Evolutionary conservation across 2,329 filamentous ascomycete genomes (phyloP).

Genomic region (Clarireedia hainanense): DNA sequence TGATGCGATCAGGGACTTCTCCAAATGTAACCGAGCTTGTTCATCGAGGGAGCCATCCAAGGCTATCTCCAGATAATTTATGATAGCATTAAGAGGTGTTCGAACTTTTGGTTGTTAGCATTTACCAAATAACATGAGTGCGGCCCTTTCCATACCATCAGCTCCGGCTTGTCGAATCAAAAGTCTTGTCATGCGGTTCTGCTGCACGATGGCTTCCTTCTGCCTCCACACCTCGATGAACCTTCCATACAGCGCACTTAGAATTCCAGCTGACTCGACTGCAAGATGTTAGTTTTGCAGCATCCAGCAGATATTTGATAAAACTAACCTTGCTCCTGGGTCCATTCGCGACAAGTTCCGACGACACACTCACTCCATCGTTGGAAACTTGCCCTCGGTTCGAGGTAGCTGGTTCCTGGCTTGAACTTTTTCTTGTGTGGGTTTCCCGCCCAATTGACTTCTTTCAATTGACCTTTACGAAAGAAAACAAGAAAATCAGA

Average conservation of each 20-base stretch:
- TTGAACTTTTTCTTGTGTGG: constrained; percentile 73
- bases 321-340: constrained; percentile 57
- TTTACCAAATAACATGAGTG: background rate
- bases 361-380: constrained; percentile 69
- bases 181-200: constrained; percentile 67
- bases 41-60: constrained; percentile 70
- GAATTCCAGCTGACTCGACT: constrained; percentile 77
- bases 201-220: constrained; percentile 73
- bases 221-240: constrained; percentile 93
- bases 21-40: constrained; percentile 77
- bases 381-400: constrained; percentile 73
- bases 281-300: background rate
- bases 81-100: constrained; percentile 89
- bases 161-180: constrained; percentile 32
- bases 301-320: too few relatives aligned
- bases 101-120: constrained; percentile 54
- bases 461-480: constrained; percentile 63
- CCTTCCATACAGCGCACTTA: constrained; percentile 77
- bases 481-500: constrained; percentile 88
- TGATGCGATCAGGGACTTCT: constrained; percentile 80
- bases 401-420: constrained; percentile 66
- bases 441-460: constrained; percentile 76
- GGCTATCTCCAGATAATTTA: constrained; percentile 89
- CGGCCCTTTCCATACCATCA: background rate
- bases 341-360: constrained; percentile 81